Evolutionary conservation across 352 stramenopile species (phyloP).

Genomic region (Phytophthora fragariae): DNA sequence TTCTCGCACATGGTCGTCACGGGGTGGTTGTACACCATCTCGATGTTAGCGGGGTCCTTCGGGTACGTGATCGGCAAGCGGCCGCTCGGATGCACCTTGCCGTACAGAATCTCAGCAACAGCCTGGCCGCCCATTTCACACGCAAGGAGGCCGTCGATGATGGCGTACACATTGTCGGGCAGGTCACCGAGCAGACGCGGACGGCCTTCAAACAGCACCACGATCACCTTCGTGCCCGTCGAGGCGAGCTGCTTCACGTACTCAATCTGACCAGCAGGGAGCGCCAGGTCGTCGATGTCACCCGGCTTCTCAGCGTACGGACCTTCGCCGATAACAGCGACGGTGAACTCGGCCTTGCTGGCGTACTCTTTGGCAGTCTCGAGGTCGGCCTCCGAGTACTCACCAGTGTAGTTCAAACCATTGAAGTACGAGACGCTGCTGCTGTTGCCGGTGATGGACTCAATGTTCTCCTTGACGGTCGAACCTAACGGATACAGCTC

Average conservation of each 20-base stretch:
- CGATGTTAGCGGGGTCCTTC: not conserved
- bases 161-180: not conserved
- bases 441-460: not conserved
- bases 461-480: slow-evolving; percentile 19
- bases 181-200: not conserved
- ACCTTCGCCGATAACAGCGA: slow-evolving; percentile 33
- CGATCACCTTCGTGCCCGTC: not conserved
- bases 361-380: slow-evolving; percentile 5
- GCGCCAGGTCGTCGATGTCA: slow-evolving; percentile 69
- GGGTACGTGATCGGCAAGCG: slow-evolving; percentile 1
- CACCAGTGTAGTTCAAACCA: slow-evolving; percentile 44
- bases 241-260: slow-evolving; percentile 62
- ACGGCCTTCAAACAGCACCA: not conserved
- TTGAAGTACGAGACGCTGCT: slow-evolving; percentile 45
- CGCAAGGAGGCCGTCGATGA: not conserved
- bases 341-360: slow-evolving; percentile 12
- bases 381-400: slow-evolving; percentile 36
- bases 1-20: not conserved
- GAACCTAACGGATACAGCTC: slow-evolving; percentile 48
- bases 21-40: not conserved
- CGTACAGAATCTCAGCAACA: not conserved
- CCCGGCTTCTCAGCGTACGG: slow-evolving; percentile 63
- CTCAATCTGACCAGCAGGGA: slow-evolving; percentile 43
- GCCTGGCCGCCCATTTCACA: not conserved
- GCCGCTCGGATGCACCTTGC: not conserved